phyloP scores from a whole-genome alignment of 2,329 filamentous ascomycete genomes.

The Apiospora malaysiana region DNA sequence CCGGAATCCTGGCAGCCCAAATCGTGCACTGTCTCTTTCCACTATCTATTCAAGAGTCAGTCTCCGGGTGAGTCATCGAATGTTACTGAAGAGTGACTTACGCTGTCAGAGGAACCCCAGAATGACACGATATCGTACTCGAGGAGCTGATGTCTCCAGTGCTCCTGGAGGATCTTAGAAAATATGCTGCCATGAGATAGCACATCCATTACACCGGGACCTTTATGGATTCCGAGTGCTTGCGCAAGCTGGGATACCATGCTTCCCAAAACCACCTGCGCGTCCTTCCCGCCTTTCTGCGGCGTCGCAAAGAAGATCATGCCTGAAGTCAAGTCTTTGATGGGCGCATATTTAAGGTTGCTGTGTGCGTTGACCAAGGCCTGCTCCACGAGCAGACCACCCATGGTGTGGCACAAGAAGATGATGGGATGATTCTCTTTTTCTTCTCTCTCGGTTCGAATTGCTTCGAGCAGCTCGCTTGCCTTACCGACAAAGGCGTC shows the following conservation, averaged over 20 bases:
- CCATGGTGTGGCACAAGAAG: constrained; percentile 33
- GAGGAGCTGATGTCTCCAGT: neutral
- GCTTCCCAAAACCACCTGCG: constrained; percentile 29
- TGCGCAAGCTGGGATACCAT: constrained; percentile 29
- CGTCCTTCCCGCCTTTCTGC: constrained; percentile 29
- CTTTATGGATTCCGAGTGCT: constrained; percentile 27
- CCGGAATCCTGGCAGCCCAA: constrained; percentile 24
- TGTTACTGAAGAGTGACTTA: constrained; percentile 20
- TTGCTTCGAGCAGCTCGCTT: constrained; percentile 32
- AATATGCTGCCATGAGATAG: constrained; percentile 30
- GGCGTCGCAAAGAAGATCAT: constrained; percentile 38
- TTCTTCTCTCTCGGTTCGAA: constrained; percentile 28
- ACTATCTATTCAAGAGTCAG: constrained; percentile 25
- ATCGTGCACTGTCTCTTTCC: constrained; percentile 22
- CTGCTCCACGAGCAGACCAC: constrained; percentile 36
- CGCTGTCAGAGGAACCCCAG: constrained; percentile 33
- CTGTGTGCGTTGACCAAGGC: constrained; percentile 36
- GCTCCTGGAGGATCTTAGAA: constrained; percentile 27
- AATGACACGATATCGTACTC: constrained; percentile 29
- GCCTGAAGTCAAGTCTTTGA: constrained; percentile 30
- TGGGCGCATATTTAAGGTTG: constrained; percentile 30
- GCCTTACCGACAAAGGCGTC: constrained; percentile 33
- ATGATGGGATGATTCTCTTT: constrained; percentile 28
- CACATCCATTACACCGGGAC: constrained; percentile 28
- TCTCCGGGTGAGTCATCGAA: neutral